A percentile compares a stretch with the other conserved stretches of the same genome.
Evolutionary conservation across 2,329 filamentous ascomycete species (phyloP).

Genomic region (Davidsoniella australis): DNA sequence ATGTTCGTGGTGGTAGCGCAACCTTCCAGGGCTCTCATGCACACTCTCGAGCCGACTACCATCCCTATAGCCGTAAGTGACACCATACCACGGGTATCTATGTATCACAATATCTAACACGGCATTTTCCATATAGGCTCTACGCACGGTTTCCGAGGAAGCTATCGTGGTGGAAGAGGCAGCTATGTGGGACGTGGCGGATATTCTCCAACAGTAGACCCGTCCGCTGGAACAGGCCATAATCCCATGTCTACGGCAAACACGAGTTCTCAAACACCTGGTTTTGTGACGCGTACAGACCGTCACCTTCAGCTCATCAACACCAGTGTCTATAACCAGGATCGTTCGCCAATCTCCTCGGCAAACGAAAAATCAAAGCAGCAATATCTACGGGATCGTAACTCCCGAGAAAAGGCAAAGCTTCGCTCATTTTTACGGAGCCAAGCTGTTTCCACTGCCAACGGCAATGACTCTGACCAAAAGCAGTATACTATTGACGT

Average conservation of each 20-base stretch:
- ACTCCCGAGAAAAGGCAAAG: constrained; percentile 4
- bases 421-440: constrained; percentile 7
- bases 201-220: constrained; percentile 15
- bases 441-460: neutral
- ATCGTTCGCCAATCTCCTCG: constrained; percentile 19
- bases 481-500: constrained; percentile 22
- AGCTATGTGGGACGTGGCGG: neutral
- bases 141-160: constrained; percentile 13
- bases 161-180: constrained; percentile 20
- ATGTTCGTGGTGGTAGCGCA: neutral
- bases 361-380: neutral
- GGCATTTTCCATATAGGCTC: neutral
- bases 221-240: constrained; percentile 17
- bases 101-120: neutral
- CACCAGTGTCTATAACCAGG: constrained; percentile 33
- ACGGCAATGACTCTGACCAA: constrained; percentile 3
- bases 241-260: neutral
- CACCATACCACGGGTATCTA: too few relatives aligned
- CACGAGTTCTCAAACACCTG: constrained; percentile 13
- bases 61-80: constrained; percentile 22
- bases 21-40: neutral
- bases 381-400: constrained; percentile 1
- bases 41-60: constrained; percentile 13
- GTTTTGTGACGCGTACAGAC: constrained; percentile 56
- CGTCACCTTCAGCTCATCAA: constrained; percentile 75